These are phyloP conservation scores for Magnusiomyces fungicola DNA, from an alignment of 1,139 yeast species.

Conservation along the genomic window DNA sequence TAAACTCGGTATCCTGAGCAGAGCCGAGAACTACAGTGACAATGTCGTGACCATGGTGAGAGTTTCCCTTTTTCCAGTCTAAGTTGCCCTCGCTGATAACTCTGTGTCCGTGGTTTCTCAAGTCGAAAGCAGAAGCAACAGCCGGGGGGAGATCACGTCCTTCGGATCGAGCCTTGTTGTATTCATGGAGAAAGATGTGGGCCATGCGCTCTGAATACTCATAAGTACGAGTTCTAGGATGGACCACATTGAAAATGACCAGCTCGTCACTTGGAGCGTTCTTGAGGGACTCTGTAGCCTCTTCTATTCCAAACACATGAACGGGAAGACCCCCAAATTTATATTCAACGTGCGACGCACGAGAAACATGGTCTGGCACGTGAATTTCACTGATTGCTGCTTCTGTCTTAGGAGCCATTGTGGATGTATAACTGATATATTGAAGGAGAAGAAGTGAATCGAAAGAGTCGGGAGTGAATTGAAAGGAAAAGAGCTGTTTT, in stretches of 20 bases:
- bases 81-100: constrained; percentile 36
- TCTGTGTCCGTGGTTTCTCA: constrained; percentile 55
- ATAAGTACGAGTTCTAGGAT: constrained; percentile 23
- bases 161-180: constrained; percentile 1
- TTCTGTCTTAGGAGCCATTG: too few species aligned
- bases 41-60: constrained; percentile 49
- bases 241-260: constrained; percentile 23
- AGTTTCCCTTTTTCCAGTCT: constrained; percentile 44
- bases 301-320: constrained; percentile 25
- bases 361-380: constrained; percentile 18
- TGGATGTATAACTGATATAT: too few species aligned
- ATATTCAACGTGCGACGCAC: constrained; percentile 17
- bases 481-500: too few species aligned
- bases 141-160: constrained; percentile 21
- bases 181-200: constrained; percentile 17
- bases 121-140: constrained; percentile 50
- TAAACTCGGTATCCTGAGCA: constrained; percentile 41
- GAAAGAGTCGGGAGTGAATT: too few species aligned
- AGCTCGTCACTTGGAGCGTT: constrained; percentile 9
- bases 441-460: too few species aligned
- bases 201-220: constrained; percentile 19
- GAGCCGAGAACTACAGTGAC: constrained; percentile 45
- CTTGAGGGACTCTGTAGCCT: constrained; percentile 14
- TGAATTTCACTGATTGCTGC: constrained; percentile 11
- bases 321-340: constrained; percentile 24